Evolutionary conservation across 164 flowering plant species (phyloP), one percentile per base, ranked within the genome.

Genomic region (Kingdonia uniflora): DNA sequence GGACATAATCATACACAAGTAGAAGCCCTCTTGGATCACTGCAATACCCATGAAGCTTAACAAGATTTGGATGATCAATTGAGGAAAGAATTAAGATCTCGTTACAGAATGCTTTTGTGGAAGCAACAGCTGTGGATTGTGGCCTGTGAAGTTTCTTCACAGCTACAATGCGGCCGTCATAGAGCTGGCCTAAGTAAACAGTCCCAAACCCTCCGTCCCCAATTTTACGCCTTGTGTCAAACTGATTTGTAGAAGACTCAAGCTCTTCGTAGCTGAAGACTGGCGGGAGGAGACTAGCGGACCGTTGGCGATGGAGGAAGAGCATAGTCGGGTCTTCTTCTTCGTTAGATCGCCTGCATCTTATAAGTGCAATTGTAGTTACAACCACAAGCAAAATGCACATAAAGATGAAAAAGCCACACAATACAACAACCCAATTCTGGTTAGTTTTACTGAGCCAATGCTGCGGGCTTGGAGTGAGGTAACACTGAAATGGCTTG

Each of bases 141-240:
- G 70, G 78, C 47, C 66, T 62, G 71, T 86, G 95, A 47, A 91
- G 84, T 55, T 66, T 70, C 42, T 91, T 91, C 6, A 91, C 89
- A n/a, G 97, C 97, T 1, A 81, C 83, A 41, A 79, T 41, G 5
- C 79, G 62, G 6, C 79, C 78, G 49, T 85, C 87, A 15, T 1
- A 0, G 23, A 91, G 80, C 19, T 76, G 82, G 8, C 85, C 96
- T 5, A 87, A 40, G 49, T 68, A 91, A 1, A 91, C 97, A 0
- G 92, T 81, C 1, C 97, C 97, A 55, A 87, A 91, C n/a, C 96
- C 97, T 0, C 97, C 97, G 46, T 87, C 95, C 11, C 97, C 97
- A 47, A 87, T 70, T 54, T 85, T 87, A 29, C 91, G 77, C 42
- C 73, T 81, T 1, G 78, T 67, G 64, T 85, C 88, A 73, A 91